These are phyloP conservation scores for Epichloe hybrida DNA, from an alignment of 2,329 filamentous ascomycete species.

Conservation along the genomic window DNA sequence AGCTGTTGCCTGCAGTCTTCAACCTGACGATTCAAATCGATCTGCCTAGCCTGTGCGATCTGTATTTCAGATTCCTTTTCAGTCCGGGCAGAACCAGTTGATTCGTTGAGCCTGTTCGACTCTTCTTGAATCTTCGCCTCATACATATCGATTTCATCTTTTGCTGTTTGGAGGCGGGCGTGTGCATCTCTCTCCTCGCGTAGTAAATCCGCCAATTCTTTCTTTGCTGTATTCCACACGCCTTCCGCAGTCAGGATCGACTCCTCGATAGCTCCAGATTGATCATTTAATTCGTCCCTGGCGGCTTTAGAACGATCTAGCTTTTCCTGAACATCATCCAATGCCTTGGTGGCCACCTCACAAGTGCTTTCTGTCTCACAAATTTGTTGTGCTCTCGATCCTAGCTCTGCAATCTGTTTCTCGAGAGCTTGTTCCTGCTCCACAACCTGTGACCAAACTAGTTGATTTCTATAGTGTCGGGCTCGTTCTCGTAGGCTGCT, in stretches of 20 bases:
- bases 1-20: conserved; percentile 16
- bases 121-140: conserved; percentile 40
- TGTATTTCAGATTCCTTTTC: conserved; percentile 44
- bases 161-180: conserved; percentile 39
- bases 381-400: conserved; percentile 14
- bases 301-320: conserved; percentile 24
- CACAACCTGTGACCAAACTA: conserved; percentile 79
- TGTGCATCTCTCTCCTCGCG: conserved; percentile 54
- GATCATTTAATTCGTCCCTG: conserved; percentile 29
- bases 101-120: conserved; percentile 47
- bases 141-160: conserved; percentile 30
- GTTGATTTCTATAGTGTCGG: conserved; percentile 46
- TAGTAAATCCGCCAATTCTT: conserved; percentile 39
- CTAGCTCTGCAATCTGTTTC: conserved; percentile 17
- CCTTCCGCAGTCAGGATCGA: conserved; percentile 30
- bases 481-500: conserved; percentile 49
- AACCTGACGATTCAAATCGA: conserved; percentile 14
- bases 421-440: conserved; percentile 50
- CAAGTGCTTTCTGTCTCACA: conserved; percentile 15
- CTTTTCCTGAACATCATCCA: conserved; percentile 33
- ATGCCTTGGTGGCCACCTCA: conserved; percentile 32
- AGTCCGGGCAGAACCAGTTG: conserved; percentile 56
- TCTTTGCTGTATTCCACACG: conserved; percentile 39
- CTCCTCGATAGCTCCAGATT: conserved; percentile 33
- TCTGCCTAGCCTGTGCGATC: conserved; percentile 15